Evolutionary conservation across 768 basidiomycete genomes (phyloP), one percentile per base, ranked within the genome.

Genomic region (Pisolithus orientalis): DNA sequence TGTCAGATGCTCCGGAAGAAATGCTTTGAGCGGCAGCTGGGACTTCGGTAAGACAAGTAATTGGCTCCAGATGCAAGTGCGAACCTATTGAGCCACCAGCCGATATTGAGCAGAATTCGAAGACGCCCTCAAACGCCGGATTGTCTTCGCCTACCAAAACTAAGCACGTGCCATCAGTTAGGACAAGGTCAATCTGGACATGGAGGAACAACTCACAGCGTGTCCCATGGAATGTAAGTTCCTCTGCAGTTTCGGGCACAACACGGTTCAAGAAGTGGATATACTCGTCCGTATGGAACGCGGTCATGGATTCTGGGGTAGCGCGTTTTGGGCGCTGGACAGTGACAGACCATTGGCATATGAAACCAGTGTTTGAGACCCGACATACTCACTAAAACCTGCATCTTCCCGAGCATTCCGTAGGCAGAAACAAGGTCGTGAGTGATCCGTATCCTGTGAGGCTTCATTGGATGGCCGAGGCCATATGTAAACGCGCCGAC

Each of bases 271-370:
- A 72, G 61, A 98, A 95, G 61, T 98, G 84, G 53, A 99, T 80
- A 70, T 96, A 99, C 77, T 99, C 96, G 73, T 99, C 96, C 21
- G 95, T 93, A 68, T 99, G 96, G 70, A 98, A 99, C 10, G 85
- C 73, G n/a, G 90, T 87, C 88, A 99, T 88, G 24, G 80, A 78
- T 61, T 84, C 78, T 13, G 85, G 80, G 0, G 81, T 76, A 4
- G 90, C 84, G 17, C 90, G 77, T 57, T 75, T 78, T 5, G 92
- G 84, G 62, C 75, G 78, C 88, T 90, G 61, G 7, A 44, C 10
- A 2, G 9, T n/a, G n/a, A 9, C 28, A 14, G 34, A 43, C 34
- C 21, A 24, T 51, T n/a, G 50, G 51, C 11, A 24, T 16, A 44
- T 27, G 43, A 14, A n/a, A 7, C 11, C 11, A 27, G 2, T 17